Evolutionary conservation across 2,329 filamentous ascomycete species (phyloP).

Genomic region (Alternaria sp.): DNA sequence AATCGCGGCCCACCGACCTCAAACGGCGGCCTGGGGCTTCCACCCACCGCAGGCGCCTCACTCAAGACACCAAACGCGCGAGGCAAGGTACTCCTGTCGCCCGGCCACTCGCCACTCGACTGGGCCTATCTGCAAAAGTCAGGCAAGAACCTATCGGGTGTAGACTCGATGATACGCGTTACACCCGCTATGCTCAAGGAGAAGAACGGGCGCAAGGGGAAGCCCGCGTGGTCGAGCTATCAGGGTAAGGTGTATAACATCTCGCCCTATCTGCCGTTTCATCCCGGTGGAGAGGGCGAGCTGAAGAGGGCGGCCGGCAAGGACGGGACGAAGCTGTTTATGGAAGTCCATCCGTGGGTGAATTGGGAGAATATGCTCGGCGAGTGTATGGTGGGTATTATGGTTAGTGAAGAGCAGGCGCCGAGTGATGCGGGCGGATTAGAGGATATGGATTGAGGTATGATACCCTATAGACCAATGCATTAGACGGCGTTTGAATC

Average conservation of each 20-base stretch:
- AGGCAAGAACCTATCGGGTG: slow-evolving; percentile 57
- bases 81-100: slow-evolving; percentile 79
- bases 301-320: slow-evolving; percentile 79
- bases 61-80: slow-evolving; percentile 51
- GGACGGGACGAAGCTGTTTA: slow-evolving; percentile 68
- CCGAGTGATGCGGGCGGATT: slow-evolving; percentile 42
- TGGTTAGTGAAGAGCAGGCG: slow-evolving; percentile 63
- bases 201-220: slow-evolving; percentile 82
- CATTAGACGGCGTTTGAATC: slow-evolving; percentile 2
- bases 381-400: slow-evolving; percentile 66
- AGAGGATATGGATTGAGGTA: slow-evolving; percentile 66
- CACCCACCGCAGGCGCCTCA: slow-evolving; percentile 34
- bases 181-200: slow-evolving; percentile 79
- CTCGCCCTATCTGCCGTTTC: slow-evolving; percentile 84
- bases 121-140: slow-evolving; percentile 87
- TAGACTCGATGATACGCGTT: slow-evolving; percentile 69
- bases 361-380: slow-evolving; percentile 72
- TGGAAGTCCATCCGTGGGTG: slow-evolving; percentile 71
- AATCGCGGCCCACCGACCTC: slow-evolving; percentile 50
- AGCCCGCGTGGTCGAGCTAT: slow-evolving; percentile 88
- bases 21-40: slow-evolving; percentile 49
- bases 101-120: slow-evolving; percentile 92
- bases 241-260: slow-evolving; percentile 95
- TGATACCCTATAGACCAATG: slow-evolving; percentile 26
- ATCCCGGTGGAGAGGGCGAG: slow-evolving; percentile 84